Conservation (phyloP, 768 basidiomycete genomes). For the Arthromyces matolae region DNA sequence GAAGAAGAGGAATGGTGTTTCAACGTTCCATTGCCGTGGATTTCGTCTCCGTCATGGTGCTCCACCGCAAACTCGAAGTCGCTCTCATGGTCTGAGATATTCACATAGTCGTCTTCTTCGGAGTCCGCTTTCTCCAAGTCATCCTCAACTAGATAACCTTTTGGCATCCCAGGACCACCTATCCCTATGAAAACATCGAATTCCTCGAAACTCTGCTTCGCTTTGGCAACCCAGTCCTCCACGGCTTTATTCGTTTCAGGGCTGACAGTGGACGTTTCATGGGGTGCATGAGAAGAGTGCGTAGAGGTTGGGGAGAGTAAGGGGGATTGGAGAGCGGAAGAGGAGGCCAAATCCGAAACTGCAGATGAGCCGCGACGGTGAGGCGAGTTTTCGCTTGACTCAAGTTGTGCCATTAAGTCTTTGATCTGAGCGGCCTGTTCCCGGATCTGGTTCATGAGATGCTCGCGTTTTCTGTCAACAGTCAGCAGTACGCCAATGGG, state of each 20-base stretch:
- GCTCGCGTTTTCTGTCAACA: constrained; percentile 64
- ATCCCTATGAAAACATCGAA: constrained; percentile 66
- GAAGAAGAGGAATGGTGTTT: constrained; percentile 37
- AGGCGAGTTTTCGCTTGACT: constrained; percentile 34
- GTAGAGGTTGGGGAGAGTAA: constrained; percentile 33
- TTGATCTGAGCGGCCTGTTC: constrained; percentile 71
- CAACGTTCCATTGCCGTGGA: constrained; percentile 15
- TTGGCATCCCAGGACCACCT: constrained; percentile 52
- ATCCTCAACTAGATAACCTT: constrained; percentile 45
- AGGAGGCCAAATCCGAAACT: constrained; percentile 24
- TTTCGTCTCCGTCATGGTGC: constrained; percentile 38
- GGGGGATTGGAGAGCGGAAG: constrained; percentile 32
- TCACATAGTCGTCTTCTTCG: constrained; percentile 35
- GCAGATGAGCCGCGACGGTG: constrained; percentile 17
- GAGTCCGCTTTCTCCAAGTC: constrained; percentile 40
- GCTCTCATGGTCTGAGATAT: constrained; percentile 28
- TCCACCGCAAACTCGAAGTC: constrained; percentile 42
- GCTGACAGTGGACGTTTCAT: constrained; percentile 21
- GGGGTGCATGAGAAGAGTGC: constrained; percentile 27
- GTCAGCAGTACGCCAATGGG: background rate
- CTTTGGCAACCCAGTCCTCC: constrained; percentile 75
- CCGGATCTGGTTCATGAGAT: constrained; percentile 72
- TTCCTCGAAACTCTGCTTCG: constrained; percentile 62
- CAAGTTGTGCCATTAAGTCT: constrained; percentile 67
- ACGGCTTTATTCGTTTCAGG: constrained; percentile 52